Evolutionary conservation across 164 flowering plant species (phyloP).

Genomic region (Buxus sempervirens): DNA sequence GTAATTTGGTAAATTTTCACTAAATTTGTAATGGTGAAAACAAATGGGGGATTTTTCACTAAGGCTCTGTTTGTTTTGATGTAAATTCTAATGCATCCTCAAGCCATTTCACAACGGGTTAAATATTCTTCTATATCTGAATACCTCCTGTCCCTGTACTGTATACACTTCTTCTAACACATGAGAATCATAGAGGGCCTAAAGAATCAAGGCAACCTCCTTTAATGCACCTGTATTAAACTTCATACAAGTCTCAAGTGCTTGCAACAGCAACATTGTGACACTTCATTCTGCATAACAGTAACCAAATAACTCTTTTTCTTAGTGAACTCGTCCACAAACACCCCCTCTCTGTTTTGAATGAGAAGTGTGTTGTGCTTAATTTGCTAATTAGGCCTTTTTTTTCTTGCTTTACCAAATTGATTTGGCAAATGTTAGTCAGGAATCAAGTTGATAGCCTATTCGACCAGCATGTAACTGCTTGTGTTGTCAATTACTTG

Average conservation of each 20-base stretch:
- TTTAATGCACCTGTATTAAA: constrained; percentile 25
- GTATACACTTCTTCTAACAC: constrained; percentile 43
- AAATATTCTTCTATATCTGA: constrained; percentile 45
- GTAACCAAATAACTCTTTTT: constrained; percentile 39
- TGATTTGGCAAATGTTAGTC: too few species aligned
- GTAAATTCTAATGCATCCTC: too few species aligned
- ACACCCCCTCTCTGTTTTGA: constrained; percentile 49
- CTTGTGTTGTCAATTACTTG: too few species aligned
- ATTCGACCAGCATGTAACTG: too few species aligned
- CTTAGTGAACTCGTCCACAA: constrained; percentile 38
- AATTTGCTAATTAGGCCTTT: too few species aligned
- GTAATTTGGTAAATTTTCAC: too few species aligned
- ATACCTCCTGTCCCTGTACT: constrained; percentile 24
- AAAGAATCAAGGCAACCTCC: constrained; percentile 42
- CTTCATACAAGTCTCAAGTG: constrained; percentile 36
- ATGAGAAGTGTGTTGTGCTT: too few species aligned
- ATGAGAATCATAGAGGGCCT: constrained; percentile 43
- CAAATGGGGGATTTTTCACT: too few species aligned
- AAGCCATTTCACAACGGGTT: constrained; percentile 50
- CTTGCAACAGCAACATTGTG: constrained; percentile 31
- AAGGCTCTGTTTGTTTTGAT: too few species aligned
- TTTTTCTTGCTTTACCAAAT: too few species aligned
- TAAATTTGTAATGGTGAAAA: too few species aligned
- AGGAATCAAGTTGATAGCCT: too few species aligned
- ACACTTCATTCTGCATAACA: constrained; percentile 27